phyloP scores from a whole-genome alignment of 176 grass and related monocot genomes.

The Musa troglodytarum region DNA sequence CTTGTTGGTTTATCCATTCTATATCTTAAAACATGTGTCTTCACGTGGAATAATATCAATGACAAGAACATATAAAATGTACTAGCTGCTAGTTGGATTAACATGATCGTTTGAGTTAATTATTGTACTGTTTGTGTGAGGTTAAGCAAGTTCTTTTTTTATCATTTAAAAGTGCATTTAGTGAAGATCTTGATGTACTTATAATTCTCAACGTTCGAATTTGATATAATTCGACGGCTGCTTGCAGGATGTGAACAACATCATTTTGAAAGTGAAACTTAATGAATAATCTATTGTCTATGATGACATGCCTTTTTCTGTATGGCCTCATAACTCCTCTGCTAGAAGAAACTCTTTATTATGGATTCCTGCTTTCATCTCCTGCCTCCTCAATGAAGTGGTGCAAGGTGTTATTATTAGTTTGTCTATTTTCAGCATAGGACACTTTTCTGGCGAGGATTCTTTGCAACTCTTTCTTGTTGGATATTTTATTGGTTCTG shows the following conservation, averaged over 20 bases:
- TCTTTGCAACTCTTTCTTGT: slow-evolving; percentile 59
- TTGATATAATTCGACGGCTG: slow-evolving; percentile 1
- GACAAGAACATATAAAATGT: neutral
- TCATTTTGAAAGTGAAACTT: slow-evolving; percentile 58
- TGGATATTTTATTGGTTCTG: slow-evolving; percentile 62
- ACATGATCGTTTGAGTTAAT: neutral
- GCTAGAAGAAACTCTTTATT: slow-evolving; percentile 80
- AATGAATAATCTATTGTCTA: slow-evolving; percentile 30
- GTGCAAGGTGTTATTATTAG: slow-evolving; percentile 50
- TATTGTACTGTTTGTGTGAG: neutral
- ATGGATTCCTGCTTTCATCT: slow-evolving; percentile 67
- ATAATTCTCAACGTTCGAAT: too few relatives aligned
- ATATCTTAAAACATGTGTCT: neutral
- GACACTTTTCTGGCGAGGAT: slow-evolving; percentile 54
- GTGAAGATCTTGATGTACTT: too few relatives aligned
- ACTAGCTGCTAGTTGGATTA: too few relatives aligned
- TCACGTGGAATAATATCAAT: neutral
- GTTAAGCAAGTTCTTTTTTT: too few relatives aligned
- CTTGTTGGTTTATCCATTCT: neutral
- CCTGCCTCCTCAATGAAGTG: slow-evolving; percentile 51
- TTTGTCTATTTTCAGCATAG: slow-evolving; percentile 57
- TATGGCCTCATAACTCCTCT: slow-evolving; percentile 66
- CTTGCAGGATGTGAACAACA: slow-evolving; percentile 65
- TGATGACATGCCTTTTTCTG: slow-evolving; percentile 38
- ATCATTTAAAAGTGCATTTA: too few relatives aligned